Evolutionary conservation across 2,329 filamentous ascomycete genomes (phyloP).

Genomic region (Trichoderma harzianum): DNA sequence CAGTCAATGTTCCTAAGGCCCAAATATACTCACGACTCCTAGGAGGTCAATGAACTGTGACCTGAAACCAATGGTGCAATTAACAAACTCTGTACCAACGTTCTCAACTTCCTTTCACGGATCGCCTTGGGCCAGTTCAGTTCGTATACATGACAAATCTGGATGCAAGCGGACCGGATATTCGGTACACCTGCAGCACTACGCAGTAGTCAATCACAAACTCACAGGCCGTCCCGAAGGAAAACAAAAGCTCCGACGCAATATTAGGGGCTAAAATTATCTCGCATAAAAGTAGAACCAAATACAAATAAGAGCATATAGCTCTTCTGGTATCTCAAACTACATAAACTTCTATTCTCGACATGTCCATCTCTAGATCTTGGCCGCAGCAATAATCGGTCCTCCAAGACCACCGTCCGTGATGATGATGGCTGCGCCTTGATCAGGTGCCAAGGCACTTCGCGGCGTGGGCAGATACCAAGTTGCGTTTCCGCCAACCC

Average conservation of each 20-base stretch:
- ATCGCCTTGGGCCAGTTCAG: background rate
- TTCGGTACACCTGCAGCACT: background rate
- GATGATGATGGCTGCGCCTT: slow-evolving; percentile 3
- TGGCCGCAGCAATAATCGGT: slow-evolving; percentile 6
- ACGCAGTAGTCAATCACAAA: background rate
- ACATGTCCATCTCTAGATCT: background rate
- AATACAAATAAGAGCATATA: background rate
- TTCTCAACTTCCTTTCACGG: background rate
- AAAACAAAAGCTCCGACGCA: background rate
- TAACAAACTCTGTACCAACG: background rate
- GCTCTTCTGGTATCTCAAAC: slow-evolving; percentile 6
- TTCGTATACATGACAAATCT: background rate
- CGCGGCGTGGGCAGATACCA: slow-evolving; percentile 1
- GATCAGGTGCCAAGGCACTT: background rate
- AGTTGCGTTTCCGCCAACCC: slow-evolving; percentile 2
- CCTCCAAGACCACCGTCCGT: slow-evolving; percentile 9
- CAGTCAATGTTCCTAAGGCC: too few relatives aligned
- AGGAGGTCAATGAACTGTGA: background rate
- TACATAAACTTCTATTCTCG: background rate
- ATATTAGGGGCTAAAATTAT: background rate
- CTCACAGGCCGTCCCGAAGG: background rate
- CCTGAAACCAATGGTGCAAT: background rate
- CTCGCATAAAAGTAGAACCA: background rate
- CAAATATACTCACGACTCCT: background rate
- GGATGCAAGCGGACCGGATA: background rate